These are phyloP conservation scores for Phytophthora tubulina DNA, from an alignment of 352 stramenopile genomes.

Conservation along the genomic window DNA sequence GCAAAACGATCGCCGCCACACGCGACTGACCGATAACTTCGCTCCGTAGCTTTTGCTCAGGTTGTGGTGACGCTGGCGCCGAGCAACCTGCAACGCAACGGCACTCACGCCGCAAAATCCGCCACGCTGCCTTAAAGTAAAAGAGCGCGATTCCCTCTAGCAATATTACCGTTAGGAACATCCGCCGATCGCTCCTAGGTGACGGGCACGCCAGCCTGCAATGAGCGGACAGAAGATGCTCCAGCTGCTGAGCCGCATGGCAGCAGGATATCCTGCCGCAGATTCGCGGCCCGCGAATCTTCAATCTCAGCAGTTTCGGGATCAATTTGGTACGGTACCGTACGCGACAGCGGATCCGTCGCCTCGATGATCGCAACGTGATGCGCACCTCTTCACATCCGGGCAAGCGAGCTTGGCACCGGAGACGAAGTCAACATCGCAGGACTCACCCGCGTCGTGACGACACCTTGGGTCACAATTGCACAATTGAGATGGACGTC, in stretches of 20 bases:
- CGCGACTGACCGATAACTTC: conserved; percentile 3
- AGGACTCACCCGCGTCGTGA: conserved; percentile 22
- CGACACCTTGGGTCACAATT: conserved; percentile 22
- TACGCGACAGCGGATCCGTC: background rate
- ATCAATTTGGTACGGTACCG: conserved; percentile 30
- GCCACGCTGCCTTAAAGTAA: conserved; percentile 25
- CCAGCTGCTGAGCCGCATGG: conserved; percentile 9
- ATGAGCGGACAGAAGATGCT: conserved; percentile 29
- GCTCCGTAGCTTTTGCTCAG: conserved; percentile 14
- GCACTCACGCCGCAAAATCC: conserved; percentile 32
- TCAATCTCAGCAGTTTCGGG: conserved; percentile 15
- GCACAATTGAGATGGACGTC: conserved; percentile 24
- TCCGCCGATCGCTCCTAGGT: conserved; percentile 20
- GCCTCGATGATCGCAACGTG: conserved; percentile 26
- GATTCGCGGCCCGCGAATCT: conserved; percentile 8
- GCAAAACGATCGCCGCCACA: conserved; percentile 1
- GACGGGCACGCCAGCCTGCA: conserved; percentile 24
- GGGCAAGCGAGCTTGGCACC: conserved; percentile 2
- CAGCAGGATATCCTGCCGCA: background rate
- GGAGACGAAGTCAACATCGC: conserved; percentile 33
- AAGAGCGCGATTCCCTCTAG: conserved; percentile 38
- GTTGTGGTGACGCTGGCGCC: conserved; percentile 16
- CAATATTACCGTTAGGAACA: conserved; percentile 11
- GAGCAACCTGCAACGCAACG: conserved; percentile 13
- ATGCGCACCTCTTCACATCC: conserved; percentile 9